Base-by-base conservation (phyloP, 805 yeast genomes). In the Torulaspora franciscae region DNA sequence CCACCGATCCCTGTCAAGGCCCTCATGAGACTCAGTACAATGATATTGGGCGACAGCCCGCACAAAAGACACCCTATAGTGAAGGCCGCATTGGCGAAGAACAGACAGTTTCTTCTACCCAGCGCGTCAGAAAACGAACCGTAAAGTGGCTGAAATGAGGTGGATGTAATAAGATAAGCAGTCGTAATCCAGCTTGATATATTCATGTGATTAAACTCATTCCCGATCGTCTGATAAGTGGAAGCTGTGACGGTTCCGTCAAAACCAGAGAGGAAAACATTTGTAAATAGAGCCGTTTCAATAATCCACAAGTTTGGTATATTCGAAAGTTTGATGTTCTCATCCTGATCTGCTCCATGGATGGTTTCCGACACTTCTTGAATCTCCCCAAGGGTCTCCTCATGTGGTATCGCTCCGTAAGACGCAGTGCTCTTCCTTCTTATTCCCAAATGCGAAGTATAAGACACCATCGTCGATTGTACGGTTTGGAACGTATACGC, bases 241-340 rank as follows among this genome's bases (percentile, higher is more conserved):
- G 76, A 70, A 3, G 77, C 76, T 8, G 76, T 72, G 32, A 75
- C 68, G 4, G 77, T 73, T 2, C 72, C 67, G 49, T 74, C 78
- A 50, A 75, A 71, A 2, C 76, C 76, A 8, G 73, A 62, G 10
- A 74, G 61, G 41, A 74, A 72, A 1, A 71, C 74, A 42, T 71
- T 72, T 4, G 61, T 46, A 32, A 66, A 46, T 2, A 67, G 49
- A 1, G 72, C 61, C 2, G 57, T 47, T 44, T 69, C 72, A 14
- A 69, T 67, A 49, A 58, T 55, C n/a, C 61, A 19, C 28, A 68
- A 53, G 42, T 62, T 52, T 11, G 55, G 54, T 6, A 59, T 49
- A 11, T 37, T 37, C 6, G 53, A 42, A 2, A 58, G 45, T 1
- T 55, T 45, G 10, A 36, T 29, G 24, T 35, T 32, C 26, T 47